Evolutionary conservation across 176 grass and related monocot genomes (phyloP).

Genomic region (Chloris gayana): DNA sequence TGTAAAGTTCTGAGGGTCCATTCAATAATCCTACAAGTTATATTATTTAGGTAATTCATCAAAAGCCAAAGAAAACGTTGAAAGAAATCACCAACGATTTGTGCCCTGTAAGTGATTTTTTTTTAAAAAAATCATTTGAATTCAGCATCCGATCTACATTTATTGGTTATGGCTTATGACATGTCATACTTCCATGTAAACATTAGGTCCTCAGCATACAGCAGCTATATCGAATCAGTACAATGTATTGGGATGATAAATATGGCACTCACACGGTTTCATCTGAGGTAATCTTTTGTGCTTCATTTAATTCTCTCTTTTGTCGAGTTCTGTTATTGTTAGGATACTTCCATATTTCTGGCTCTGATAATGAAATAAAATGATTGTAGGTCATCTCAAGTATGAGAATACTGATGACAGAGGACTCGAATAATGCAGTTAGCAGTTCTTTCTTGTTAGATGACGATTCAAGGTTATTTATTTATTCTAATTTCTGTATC

Average conservation of each 20-base stretch:
- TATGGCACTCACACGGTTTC: constrained; percentile 99
- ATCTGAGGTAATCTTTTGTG: constrained; percentile 73
- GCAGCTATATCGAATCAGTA: constrained; percentile 97
- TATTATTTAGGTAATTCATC: constrained; percentile 88
- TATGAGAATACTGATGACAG: constrained; percentile 97
- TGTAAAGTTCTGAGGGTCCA: constrained; percentile 19
- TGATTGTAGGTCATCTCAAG: constrained; percentile 76
- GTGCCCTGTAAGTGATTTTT: constrained; percentile 80
- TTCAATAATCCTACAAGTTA: constrained; percentile 35
- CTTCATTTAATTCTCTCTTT: constrained; percentile 29
- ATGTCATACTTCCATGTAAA: constrained; percentile 19
- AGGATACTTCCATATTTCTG: not conserved
- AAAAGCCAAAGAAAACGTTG: constrained; percentile 99
- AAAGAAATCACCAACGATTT: constrained; percentile 97
- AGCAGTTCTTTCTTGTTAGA: constrained; percentile 95
- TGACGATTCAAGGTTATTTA: constrained; percentile 91
- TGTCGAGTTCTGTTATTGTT: not conserved
- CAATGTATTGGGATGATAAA: constrained; percentile 99
- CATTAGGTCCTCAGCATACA: constrained; percentile 99
- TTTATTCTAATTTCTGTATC: constrained; percentile 11
- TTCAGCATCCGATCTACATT: constrained; percentile 26
- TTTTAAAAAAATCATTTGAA: constrained; percentile 18
- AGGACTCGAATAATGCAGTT: constrained; percentile 84
- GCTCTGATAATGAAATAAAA: constrained; percentile 31
- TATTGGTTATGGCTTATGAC: constrained; percentile 34